These are phyloP conservation scores for Tolypocladium pustulatum DNA, from an alignment of 2,329 filamentous ascomycete species.

Conservation along the genomic window DNA sequence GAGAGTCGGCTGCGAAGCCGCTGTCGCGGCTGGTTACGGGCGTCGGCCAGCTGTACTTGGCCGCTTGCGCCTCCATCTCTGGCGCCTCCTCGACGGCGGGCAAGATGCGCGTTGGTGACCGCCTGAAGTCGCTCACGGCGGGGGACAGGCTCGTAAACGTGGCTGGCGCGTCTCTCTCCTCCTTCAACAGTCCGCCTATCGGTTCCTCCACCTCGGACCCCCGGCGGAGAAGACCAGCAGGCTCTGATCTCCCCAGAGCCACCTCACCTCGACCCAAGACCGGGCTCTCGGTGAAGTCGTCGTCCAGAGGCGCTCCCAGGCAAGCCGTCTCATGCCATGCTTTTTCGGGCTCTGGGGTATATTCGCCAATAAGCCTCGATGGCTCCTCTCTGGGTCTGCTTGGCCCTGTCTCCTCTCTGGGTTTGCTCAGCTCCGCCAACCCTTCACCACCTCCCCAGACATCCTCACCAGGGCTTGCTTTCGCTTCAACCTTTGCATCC, in stretches of 20 bases:
- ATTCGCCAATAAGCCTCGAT: conserved; percentile 7
- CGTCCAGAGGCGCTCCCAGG: conserved; percentile 13
- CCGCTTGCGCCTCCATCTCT: conserved; percentile 30
- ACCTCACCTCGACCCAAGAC: conserved; percentile 20
- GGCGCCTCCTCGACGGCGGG: conserved; percentile 41
- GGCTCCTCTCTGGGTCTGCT: conserved; percentile 6
- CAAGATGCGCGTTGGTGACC: conserved; percentile 32
- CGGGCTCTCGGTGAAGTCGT: conserved; percentile 26
- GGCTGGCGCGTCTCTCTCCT: conserved; percentile 15
- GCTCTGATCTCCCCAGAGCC: conserved; percentile 6
- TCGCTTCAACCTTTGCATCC: conserved; percentile 9
- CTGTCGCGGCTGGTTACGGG: conserved; percentile 27
- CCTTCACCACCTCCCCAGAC: conserved; percentile 17
- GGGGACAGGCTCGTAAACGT: conserved; percentile 11
- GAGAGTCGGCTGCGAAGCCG: conserved; percentile 27
- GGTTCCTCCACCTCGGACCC: conserved; percentile 20
- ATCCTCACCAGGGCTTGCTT: conserved; percentile 8
- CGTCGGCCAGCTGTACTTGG: conserved; percentile 11
- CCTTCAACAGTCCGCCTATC: conserved; percentile 18
- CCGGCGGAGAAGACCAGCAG: conserved; percentile 17
- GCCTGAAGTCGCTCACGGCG: conserved; percentile 27
- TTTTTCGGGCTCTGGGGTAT: conserved; percentile 9
- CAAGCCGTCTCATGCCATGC: conserved; percentile 12
- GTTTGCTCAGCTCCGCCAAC: not conserved
- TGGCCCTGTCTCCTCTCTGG: conserved; percentile 6